Base-by-base conservation (phyloP, 768 basidiomycete genomes). In the Clavaria fumosa region DNA sequence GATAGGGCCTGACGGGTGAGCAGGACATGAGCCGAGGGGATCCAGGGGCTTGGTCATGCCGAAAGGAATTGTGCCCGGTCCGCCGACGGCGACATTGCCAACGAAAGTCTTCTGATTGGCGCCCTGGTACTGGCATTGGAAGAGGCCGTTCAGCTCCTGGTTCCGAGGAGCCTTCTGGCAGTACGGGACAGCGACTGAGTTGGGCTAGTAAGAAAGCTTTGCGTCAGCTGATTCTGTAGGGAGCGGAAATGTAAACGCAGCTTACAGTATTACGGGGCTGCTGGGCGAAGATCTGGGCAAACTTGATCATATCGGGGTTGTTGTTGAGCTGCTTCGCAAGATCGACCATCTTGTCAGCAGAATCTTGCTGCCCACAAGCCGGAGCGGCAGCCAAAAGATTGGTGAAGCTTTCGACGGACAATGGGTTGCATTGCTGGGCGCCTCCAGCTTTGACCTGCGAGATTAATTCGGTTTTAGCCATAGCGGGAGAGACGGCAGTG, bases 331-430 rank as follows among this genome's bases (percentile, higher is more conserved):
- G 49, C 47, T 65, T 56, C 9, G 56, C 58, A 10, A 69, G 46
- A 50, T 66, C 58, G 31, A 74, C 57, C 63, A 72, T 67, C 11
- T 53, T 39, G 43, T 74, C 72, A 18, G 66, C 71, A 14, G 69
- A 58, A 44, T 73, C 49, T 44, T 75, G 72, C 50, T 75, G 72
- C 1, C 62, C 69, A 43, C 71, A 75, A 38, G 62, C 53, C 19
- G 64, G 69, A 0, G 66, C 56, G 4, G 60, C 70, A 23, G 70
- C 70, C n/a, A 79, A 68, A 30, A 81, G 67, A 9, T 73, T 72
- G 26, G 47, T 46, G 47, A 76, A 74, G 1, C 75, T 66, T 1
- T 57, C 59, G 18, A 77, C 61, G 3, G 75, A 67, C 28, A 70
- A 48, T 4, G 67, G 56, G 50, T 74, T 78, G 53, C 78, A 79